Percentiles rank a stretch among this genome's conserved stretches.
phyloP scores from a whole-genome alignment of 1,284 basidiomycete genomes.

The Sanghuangporus sanghuang region DNA sequence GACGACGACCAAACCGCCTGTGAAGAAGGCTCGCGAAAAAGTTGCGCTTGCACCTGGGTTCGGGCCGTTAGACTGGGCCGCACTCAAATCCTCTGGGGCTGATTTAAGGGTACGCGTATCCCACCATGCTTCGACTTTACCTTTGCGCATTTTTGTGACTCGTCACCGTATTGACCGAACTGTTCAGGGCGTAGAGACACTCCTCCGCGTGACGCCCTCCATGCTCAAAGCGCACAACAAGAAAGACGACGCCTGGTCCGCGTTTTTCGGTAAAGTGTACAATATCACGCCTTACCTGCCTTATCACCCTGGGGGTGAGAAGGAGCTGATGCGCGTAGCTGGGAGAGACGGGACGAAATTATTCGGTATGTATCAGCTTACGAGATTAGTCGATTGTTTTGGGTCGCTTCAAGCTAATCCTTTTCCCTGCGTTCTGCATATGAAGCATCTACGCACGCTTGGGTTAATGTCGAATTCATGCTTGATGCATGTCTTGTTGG shows the following conservation, averaged over 20 bases:
- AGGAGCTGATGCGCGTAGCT: slow-evolving; percentile 93
- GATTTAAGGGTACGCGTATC: slow-evolving; percentile 63
- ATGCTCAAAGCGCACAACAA: slow-evolving; percentile 82
- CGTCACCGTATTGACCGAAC: slow-evolving; percentile 4
- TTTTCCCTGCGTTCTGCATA: neutral
- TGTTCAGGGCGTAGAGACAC: slow-evolving; percentile 52
- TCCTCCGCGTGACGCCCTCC: slow-evolving; percentile 77
- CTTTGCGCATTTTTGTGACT: neutral
- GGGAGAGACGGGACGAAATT: slow-evolving; percentile 92
- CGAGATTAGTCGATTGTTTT: neutral
- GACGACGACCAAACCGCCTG: slow-evolving; percentile 47
- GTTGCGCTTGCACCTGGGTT: slow-evolving; percentile 90
- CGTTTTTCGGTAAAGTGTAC: slow-evolving; percentile 92
- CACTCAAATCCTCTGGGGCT: slow-evolving; percentile 71
- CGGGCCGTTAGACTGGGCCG: slow-evolving; percentile 93
- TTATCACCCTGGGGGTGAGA: slow-evolving; percentile 93
- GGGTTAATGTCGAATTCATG: slow-evolving; percentile 60
- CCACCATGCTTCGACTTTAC: neutral
- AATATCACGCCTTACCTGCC: slow-evolving; percentile 91
- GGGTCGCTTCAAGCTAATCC: neutral
- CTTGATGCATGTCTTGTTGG: slow-evolving; percentile 55
- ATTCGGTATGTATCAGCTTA: slow-evolving; percentile 65
- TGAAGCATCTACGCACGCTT: slow-evolving; percentile 52
- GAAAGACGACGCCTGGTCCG: slow-evolving; percentile 90
- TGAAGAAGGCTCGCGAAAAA: slow-evolving; percentile 65